phyloP scores from a whole-genome alignment of 78 protist species.

The Dictyostelium intermedium region DNA sequence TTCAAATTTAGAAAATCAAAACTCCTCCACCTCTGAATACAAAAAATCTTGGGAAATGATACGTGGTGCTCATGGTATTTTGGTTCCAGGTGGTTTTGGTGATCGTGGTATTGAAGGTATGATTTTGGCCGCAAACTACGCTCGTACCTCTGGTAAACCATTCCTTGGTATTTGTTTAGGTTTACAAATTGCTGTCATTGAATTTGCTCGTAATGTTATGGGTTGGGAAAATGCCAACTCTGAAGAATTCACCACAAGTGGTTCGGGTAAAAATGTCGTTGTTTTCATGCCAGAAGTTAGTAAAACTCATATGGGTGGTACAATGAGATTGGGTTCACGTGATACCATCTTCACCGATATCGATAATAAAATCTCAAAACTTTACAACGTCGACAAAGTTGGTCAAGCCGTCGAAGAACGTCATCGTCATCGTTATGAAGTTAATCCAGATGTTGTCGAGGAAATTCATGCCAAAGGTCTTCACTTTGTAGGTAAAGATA shows the following conservation, averaged over 20 bases:
- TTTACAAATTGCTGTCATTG: constrained; percentile 96
- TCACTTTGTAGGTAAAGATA: constrained; percentile 68
- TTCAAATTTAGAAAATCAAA: constrained; percentile 43
- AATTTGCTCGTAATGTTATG: constrained; percentile 85
- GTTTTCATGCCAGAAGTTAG: constrained; percentile 96
- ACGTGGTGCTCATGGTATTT: constrained; percentile 87
- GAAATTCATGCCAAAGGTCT: constrained; percentile 76
- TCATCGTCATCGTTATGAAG: constrained; percentile 97
- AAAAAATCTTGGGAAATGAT: constrained; percentile 71
- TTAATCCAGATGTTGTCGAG: constrained; percentile 90
- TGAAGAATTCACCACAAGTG: constrained; percentile 71
- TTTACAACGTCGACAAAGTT: constrained; percentile 77
- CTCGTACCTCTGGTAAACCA: constrained; percentile 93
- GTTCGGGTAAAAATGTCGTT: constrained; percentile 75
- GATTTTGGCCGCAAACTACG: constrained; percentile 90
- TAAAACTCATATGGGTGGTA: constrained; percentile 96
- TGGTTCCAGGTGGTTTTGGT: constrained; percentile 99
- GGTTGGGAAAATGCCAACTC: constrained; percentile 87
- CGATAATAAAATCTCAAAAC: constrained; percentile 44
- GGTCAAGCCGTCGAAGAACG: constrained; percentile 91
- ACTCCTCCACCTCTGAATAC: neutral
- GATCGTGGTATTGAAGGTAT: constrained; percentile 96
- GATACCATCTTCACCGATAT: constrained; percentile 47
- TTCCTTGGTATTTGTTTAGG: constrained; percentile 98
- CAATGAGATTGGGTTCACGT: constrained; percentile 97